Evolutionary conservation across 2,329 filamentous ascomycete genomes (phyloP), one percentile per base, ranked within the genome.

Genomic region (Xylariales sp.): DNA sequence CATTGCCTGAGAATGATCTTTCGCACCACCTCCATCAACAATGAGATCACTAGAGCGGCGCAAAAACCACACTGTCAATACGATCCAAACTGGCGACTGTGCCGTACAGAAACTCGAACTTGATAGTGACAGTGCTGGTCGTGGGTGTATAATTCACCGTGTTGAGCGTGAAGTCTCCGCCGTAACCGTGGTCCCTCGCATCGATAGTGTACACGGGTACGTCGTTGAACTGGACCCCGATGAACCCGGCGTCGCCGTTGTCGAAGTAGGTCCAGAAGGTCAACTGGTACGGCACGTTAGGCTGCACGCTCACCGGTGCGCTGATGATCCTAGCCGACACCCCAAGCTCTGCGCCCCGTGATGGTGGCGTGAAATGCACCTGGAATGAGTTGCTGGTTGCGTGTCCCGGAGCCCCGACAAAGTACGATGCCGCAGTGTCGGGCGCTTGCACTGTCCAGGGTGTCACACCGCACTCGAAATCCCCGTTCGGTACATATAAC

Each of bases 381-480:
- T 69, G 58, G 62, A 73, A 73, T 18, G 71, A 64, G 48, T 64
- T 65, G 34, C 36, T 45, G 48, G 65, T 61, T 1, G 58, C 53
- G 39, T 72, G 53, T 1, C 48, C 62, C 3, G 64, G 46, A 3
- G 52, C 34, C 52, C 41, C 53, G 28, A 68, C 18, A 23, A 41
- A 62, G 12, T 64, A 67, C 1, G 46, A 50, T 0, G 69, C 62
- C 7, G 55, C 56, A 0, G 64, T 18, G 39, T 75, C 74, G 1
- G 69, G 69, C 0, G 67, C 55, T 12, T 74, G 54, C 12, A 71
- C 57, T 1, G 54, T 69, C 74, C 74, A 76, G 8, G 71, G 60
- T 0, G 67, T 58, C 10, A 72, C 3, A 5, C 72, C 70, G 45
- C 66, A 71, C 39, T 74, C 73, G 50, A 74, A 73, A 14, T 71